Evolutionary conservation across 805 yeast genomes (phyloP).

Genomic region (Wickerhamiella australiensis): DNA sequence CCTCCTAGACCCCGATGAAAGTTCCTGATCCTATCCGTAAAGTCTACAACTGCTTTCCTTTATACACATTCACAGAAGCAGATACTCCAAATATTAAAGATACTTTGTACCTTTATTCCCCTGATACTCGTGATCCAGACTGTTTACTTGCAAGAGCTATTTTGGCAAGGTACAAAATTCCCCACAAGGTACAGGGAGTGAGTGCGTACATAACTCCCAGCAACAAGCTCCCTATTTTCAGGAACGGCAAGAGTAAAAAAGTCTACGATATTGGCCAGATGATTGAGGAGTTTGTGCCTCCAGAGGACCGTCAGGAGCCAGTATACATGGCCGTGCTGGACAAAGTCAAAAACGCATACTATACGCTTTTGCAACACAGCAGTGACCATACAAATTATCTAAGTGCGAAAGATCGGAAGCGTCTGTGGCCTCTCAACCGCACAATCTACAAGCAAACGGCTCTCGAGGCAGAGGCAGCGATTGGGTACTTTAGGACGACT

Average conservation of each 20-base stretch:
- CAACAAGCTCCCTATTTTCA: conserved; percentile 16
- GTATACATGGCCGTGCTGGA: conserved; percentile 7
- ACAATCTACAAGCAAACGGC: conserved; percentile 12
- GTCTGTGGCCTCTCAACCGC: conserved; percentile 18
- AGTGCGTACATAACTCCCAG: conserved; percentile 18
- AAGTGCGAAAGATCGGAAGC: background rate
- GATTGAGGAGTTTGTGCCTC: conserved; percentile 4
- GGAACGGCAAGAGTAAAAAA: background rate
- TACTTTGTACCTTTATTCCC: conserved; percentile 20
- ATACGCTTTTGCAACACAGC: conserved; percentile 13
- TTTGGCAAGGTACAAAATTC: conserved; percentile 11
- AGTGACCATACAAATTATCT: conserved; percentile 11
- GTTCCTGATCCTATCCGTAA: conserved; percentile 25
- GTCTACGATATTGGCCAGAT: conserved; percentile 7
- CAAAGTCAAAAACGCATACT: conserved; percentile 21
- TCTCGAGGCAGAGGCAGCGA: conserved; percentile 4
- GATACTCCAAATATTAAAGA: conserved; percentile 2
- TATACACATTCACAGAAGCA: conserved; percentile 17
- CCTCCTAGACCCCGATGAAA: conserved; percentile 14
- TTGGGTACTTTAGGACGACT: conserved; percentile 13
- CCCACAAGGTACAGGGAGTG: background rate
- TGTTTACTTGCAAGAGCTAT: conserved; percentile 21
- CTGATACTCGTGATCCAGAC: conserved; percentile 25
- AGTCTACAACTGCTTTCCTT: conserved; percentile 28
- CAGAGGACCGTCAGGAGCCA: conserved; percentile 9